Conservation (phyloP, 1,139 yeast genomes). For the Geotrichum phurueaensis region DNA sequence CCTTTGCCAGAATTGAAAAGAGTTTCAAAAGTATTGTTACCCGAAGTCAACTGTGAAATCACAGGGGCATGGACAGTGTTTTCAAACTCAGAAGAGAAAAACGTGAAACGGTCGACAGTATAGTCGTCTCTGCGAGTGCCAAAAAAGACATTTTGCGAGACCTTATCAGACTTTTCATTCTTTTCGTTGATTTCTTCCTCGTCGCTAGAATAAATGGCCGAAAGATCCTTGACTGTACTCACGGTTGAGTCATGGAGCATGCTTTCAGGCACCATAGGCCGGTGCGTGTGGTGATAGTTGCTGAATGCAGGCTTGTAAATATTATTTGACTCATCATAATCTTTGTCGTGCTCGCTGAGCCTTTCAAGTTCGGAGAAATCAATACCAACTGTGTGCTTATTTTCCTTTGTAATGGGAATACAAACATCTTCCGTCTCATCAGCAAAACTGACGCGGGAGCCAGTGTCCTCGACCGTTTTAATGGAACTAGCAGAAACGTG, state of each 20-base stretch:
- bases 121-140: constrained; percentile 35
- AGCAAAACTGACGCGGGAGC: constrained; percentile 30
- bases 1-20: constrained; percentile 58
- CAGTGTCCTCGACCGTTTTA: constrained; percentile 20
- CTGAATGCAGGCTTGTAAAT: constrained; percentile 13
- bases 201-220: not conserved
- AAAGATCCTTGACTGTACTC: not conserved
- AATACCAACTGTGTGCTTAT: constrained; percentile 30
- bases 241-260: not conserved
- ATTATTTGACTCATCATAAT: not conserved
- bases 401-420: constrained; percentile 82
- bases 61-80: constrained; percentile 89
- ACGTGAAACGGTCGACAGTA: constrained; percentile 60
- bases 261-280: constrained; percentile 8
- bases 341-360: constrained; percentile 29
- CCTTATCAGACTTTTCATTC: not conserved
- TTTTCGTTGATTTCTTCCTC: not conserved
- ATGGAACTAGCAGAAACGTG: constrained; percentile 20
- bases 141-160: not conserved
- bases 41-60: constrained; percentile 62
- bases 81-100: constrained; percentile 73
- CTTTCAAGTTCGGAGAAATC: constrained; percentile 39
- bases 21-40: constrained; percentile 34
- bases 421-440: constrained; percentile 93
- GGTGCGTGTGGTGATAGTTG: not conserved